A percentile compares a stretch with the other conserved stretches of the same genome.
Evolutionary conservation across 345 rosid genomes (phyloP).

Genomic region (Iberis pinnata): DNA sequence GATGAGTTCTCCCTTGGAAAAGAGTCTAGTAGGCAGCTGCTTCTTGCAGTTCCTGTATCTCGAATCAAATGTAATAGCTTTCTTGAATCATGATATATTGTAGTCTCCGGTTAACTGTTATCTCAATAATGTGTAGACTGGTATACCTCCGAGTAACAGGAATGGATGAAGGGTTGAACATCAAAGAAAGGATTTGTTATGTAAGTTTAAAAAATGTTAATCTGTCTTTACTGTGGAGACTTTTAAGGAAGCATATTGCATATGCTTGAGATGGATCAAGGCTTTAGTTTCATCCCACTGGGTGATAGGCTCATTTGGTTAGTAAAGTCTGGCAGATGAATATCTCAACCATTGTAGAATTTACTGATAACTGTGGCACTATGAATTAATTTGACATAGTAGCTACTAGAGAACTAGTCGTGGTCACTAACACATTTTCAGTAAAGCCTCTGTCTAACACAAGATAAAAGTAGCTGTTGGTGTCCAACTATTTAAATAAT

Average conservation of each 20-base stretch:
- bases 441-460: not conserved
- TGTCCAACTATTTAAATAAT: not conserved
- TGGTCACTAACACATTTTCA: not conserved
- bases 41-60: slow-evolving; percentile 5
- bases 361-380: not conserved
- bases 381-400: not conserved
- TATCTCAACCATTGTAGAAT: not conserved
- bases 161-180: slow-evolving; percentile 80
- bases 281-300: not conserved
- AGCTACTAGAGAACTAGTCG: not conserved
- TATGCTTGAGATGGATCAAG: not conserved
- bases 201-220: slow-evolving; percentile 38
- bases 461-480: slow-evolving; percentile 4
- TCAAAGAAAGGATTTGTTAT: slow-evolving; percentile 80
- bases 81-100: not conserved
- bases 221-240: not conserved
- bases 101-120: slow-evolving; percentile 6
- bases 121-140: slow-evolving; percentile 46
- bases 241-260: not conserved
- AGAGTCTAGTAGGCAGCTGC: not conserved
- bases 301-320: slow-evolving; percentile 3
- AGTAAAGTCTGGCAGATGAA: not conserved
- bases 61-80: slow-evolving; percentile 1
- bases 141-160: slow-evolving; percentile 86
- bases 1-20: not conserved